Conservation (phyloP, 306 rosid species). For the Neltuma alba region DNA sequence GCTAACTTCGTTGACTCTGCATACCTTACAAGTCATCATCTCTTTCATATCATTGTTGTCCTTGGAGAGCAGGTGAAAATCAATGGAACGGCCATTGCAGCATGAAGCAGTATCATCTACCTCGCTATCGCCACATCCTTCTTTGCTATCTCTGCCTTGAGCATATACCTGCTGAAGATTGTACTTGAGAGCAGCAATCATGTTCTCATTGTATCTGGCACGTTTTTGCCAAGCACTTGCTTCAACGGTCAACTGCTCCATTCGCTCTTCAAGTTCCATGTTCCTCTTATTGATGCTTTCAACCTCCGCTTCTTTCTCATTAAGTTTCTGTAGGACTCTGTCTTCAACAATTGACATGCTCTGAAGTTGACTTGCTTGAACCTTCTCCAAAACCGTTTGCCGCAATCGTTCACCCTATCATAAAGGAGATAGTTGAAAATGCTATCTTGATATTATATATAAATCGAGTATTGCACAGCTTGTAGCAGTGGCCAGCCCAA, state of each 20-base stretch:
- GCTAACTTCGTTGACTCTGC: slow-evolving; percentile 80
- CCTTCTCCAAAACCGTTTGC: slow-evolving; percentile 69
- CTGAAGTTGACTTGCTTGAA: slow-evolving; percentile 70
- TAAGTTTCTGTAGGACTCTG: slow-evolving; percentile 62
- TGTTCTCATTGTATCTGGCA: slow-evolving; percentile 71
- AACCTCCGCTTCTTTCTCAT: slow-evolving; percentile 72
- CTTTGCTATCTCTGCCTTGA: slow-evolving; percentile 80
- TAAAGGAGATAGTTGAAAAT: slow-evolving; percentile 3
- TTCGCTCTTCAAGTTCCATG: slow-evolving; percentile 75
- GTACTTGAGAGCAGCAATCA: slow-evolving; percentile 79
- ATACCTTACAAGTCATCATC: slow-evolving; percentile 83
- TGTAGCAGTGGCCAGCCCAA: not conserved
- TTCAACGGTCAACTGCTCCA: slow-evolving; percentile 72
- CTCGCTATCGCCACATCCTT: slow-evolving; percentile 95
- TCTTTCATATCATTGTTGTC: slow-evolving; percentile 63
- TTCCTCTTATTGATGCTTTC: slow-evolving; percentile 81
- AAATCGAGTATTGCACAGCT: not conserved
- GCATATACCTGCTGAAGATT: slow-evolving; percentile 80
- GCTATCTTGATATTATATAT: not conserved
- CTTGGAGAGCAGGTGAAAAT: slow-evolving; percentile 68
- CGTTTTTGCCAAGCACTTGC: slow-evolving; percentile 83
- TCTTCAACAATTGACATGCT: slow-evolving; percentile 65
- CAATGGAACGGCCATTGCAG: slow-evolving; percentile 75
- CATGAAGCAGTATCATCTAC: slow-evolving; percentile 89
- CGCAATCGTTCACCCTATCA: slow-evolving; percentile 75